Percentiles rank a stretch among this genome's conserved stretches.
phyloP scores from a whole-genome alignment of 1,139 yeast genomes.

The Saccharomyces hybrid region DNA sequence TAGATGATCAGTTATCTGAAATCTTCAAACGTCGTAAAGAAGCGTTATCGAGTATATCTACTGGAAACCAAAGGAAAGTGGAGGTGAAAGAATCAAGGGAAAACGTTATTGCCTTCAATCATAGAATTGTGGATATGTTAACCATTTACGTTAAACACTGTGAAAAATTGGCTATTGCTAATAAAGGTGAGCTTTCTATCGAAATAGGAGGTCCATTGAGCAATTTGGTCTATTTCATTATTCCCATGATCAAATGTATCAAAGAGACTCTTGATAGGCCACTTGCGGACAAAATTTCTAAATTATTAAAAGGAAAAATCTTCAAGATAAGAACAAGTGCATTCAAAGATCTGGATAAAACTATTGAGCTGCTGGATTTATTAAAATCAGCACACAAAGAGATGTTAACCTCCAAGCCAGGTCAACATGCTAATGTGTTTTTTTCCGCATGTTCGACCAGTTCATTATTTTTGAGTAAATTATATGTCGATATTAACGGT shows the following conservation, averaged over 20 bases:
- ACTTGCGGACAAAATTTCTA: constrained; percentile 68
- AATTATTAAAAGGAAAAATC: constrained; percentile 56
- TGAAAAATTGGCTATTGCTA: constrained; percentile 17
- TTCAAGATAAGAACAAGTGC: constrained; percentile 40
- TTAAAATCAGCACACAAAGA: constrained; percentile 27
- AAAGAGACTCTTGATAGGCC: constrained; percentile 59
- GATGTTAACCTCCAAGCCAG: constrained; percentile 29
- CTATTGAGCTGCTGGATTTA: constrained; percentile 8
- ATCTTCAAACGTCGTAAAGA: constrained; percentile 78
- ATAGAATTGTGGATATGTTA: constrained; percentile 66
- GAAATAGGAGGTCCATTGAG: not conserved
- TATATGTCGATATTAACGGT: constrained; percentile 33
- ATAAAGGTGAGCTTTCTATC: not conserved
- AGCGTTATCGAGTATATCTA: constrained; percentile 42
- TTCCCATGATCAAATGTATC: constrained; percentile 55
- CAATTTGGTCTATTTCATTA: constrained; percentile 38
- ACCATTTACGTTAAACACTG: constrained; percentile 46
- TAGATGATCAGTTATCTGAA: constrained; percentile 74
- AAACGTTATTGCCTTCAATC: constrained; percentile 71
- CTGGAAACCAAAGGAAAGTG: constrained; percentile 60
- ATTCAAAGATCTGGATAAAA: constrained; percentile 14
- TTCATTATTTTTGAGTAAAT: constrained; percentile 54
- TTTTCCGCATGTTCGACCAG: constrained; percentile 25
- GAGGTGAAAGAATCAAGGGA: constrained; percentile 73
- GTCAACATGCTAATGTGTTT: constrained; percentile 21